Percentiles rank a stretch among this genome's conserved stretches.
phyloP scores from a whole-genome alignment of 345 rosid species.

The Eucalyptus curtisii region DNA sequence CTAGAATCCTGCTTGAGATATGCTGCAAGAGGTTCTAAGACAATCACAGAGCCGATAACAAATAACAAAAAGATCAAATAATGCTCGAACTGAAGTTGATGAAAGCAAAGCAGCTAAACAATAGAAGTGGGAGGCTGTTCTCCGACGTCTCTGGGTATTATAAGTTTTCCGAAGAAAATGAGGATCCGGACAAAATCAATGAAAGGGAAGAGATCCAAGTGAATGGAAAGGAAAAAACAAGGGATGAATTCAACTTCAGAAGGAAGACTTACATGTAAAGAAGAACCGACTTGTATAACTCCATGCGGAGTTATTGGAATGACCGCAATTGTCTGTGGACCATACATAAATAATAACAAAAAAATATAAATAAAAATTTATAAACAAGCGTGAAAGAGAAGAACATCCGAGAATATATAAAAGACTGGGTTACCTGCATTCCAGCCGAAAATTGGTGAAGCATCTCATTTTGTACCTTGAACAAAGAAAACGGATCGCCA shows the following conservation, averaged over 20 bases:
- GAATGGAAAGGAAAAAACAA: not conserved
- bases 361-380: not conserved
- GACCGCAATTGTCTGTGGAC: constrained; percentile 68
- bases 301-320: constrained; percentile 80
- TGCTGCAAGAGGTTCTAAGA: not conserved
- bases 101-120: not conserved
- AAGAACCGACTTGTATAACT: constrained; percentile 88
- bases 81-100: not conserved
- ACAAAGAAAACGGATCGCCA: not conserved
- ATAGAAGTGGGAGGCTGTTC: not conserved
- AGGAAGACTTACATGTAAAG: constrained; percentile 43
- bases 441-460: constrained; percentile 80
- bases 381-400: not conserved
- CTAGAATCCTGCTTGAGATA: not conserved
- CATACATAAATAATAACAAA: not conserved
- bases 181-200: too few relatives aligned
- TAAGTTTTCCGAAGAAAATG: not conserved
- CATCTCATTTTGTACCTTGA: constrained; percentile 59
- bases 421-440: constrained; percentile 57
- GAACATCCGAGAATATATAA: not conserved
- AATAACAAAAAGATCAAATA: not conserved
- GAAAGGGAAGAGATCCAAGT: not conserved
- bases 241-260: not conserved
- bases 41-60: not conserved
- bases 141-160: not conserved